Evolutionary conservation across 2,329 filamentous ascomycete genomes (phyloP).

Genomic region (Sphaerostilbella broomeana): DNA sequence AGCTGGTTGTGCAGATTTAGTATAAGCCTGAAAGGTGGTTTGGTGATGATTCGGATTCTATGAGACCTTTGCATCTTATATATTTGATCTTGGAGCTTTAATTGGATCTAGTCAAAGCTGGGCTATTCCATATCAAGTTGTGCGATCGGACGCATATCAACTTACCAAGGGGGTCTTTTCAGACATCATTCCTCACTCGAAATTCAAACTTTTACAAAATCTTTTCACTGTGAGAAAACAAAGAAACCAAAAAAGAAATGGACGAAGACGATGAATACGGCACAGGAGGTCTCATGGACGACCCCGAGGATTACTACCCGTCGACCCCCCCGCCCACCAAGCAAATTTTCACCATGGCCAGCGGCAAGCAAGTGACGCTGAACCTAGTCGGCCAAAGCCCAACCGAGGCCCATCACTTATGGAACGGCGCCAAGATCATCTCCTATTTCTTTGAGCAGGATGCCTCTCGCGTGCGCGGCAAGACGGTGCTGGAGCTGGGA

Average conservation of each 20-base stretch:
- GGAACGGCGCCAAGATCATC: slow-evolving; percentile 80
- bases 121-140: too few species aligned
- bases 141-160: too few species aligned
- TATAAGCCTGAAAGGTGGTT: neutral
- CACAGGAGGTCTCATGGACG: slow-evolving; percentile 60
- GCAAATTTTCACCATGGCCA: slow-evolving; percentile 62
- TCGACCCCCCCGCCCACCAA: slow-evolving; percentile 70
- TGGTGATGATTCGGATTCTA: too few species aligned
- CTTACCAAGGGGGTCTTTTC: too few species aligned
- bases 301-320: slow-evolving; percentile 74
- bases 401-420: slow-evolving; percentile 83
- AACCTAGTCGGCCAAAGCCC: slow-evolving; percentile 83
- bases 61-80: too few species aligned
- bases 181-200: too few species aligned
- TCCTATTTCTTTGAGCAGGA: slow-evolving; percentile 70
- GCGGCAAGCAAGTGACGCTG: slow-evolving; percentile 59
- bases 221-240: neutral
- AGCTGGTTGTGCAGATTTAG: slow-evolving; percentile 6
- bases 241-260: too few species aligned
- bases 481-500: slow-evolving; percentile 79
- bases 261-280: slow-evolving; percentile 31
- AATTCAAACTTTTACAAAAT: neutral
- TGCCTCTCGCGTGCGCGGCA: slow-evolving; percentile 54
- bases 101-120: too few species aligned
- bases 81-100: too few species aligned